Base-by-base conservation (phyloP, 345 rosid genomes). In the Eutrema yunnanense region DNA sequence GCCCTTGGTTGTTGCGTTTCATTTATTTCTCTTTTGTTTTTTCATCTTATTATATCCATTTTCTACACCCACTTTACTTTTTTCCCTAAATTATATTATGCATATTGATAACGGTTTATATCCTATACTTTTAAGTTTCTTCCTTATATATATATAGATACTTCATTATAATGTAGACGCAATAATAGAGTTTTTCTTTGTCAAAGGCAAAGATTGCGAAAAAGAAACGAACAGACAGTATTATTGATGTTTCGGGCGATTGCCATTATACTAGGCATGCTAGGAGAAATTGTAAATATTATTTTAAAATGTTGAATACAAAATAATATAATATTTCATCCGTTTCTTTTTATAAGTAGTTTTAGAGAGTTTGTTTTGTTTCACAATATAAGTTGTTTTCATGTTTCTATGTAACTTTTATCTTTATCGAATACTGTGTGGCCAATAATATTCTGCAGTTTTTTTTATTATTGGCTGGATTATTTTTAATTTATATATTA, bases 101-200 rank as follows among this genome's bases (percentile, higher is more conserved):
- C 49, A 8, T 37, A 65, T 22, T 27, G 7, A 2, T 44, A n/a
- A 14, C 27, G 32, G 34, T 41, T 41, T 62, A 32, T 30, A 72
- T 27, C 9, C 1, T 19, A 19, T 19, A 19, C 22, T 19, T 19
- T 19, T 19, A 19, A 32, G 14, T 36, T n/a, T 62, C 37, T 30
- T 40, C 37, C 3, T 5, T 12, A 32, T 29, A 0, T 29, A 29
- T 29, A 30, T 8, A 40, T n/a, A 61, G 16, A 16, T 30, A 14
- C 61, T 52, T 62, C 69, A 22, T 42, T 19, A 76, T 62, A 62
- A 76, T 69, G 71, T 62, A 55, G 30, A 62, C 41, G 51, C 66
- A 76, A 76, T 76, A 63, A 69, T 76, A 32, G 34, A 63, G 59
- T 69, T 54, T 55, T 73, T 12, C 53, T 62, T 75, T 62, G 65